A percentile compares a stretch with the other conserved stretches of the same genome.
Evolutionary conservation across 1,284 basidiomycete species (phyloP).

Genomic region (Sanghuangporus sanghuang): DNA sequence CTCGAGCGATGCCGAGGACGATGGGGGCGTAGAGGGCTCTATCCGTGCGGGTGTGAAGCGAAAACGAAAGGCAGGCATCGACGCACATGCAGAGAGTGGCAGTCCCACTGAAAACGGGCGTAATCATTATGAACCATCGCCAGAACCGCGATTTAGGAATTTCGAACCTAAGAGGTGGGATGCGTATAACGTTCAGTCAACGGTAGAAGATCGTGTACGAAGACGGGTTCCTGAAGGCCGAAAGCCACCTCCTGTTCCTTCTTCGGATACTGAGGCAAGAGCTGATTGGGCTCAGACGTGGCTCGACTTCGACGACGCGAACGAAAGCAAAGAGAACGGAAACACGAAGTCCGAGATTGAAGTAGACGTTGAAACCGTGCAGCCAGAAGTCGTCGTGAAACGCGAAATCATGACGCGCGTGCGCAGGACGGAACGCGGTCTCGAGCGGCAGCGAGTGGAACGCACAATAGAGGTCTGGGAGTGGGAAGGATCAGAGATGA

Average conservation of each 20-base stretch:
- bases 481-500: not conserved
- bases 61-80: not conserved
- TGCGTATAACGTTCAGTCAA: conserved; percentile 36
- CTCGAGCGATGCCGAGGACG: conserved; percentile 62
- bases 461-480: conserved; percentile 13
- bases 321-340: not conserved
- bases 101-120: not conserved
- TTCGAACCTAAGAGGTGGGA: conserved; percentile 68
- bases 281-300: conserved; percentile 13
- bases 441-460: conserved; percentile 15
- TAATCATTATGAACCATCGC: not conserved
- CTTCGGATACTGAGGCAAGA: not conserved
- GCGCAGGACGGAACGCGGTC: conserved; percentile 46
- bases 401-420: conserved; percentile 53
- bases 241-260: conserved; percentile 26
- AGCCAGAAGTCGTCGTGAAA: conserved; percentile 41
- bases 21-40: conserved; percentile 22
- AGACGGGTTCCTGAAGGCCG: conserved; percentile 28
- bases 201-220: conserved; percentile 32
- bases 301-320: not conserved
- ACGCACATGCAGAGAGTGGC: conserved; percentile 5
- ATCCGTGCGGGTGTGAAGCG: not conserved
- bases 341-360: conserved; percentile 4
- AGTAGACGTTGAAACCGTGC: conserved; percentile 24
- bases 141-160: conserved; percentile 43